Evolutionary conservation across 1,139 yeast species (phyloP).

Genomic region (Meyerozyma guilliermondii): DNA sequence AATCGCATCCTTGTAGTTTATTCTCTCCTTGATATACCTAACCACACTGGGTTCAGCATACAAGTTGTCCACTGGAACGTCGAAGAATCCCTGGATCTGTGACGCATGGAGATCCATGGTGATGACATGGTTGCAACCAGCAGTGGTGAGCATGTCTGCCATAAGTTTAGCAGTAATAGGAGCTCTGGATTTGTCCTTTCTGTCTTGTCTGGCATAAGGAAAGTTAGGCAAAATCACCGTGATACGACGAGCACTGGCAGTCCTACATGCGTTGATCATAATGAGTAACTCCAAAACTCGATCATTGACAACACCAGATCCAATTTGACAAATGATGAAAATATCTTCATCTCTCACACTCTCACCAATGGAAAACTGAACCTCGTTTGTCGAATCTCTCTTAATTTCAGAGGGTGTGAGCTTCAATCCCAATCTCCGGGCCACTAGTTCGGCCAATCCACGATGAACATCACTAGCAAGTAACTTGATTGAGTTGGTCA

Average conservation of each 20-base stretch:
- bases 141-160: conserved; percentile 92
- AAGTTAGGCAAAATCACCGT: conserved; percentile 94
- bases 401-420: conserved; percentile 58
- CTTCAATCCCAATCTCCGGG: conserved; percentile 56
- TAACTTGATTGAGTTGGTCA: conserved; percentile 80
- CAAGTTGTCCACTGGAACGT: conserved; percentile 92
- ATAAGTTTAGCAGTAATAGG: conserved; percentile 95
- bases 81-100: conserved; percentile 95
- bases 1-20: conserved; percentile 59
- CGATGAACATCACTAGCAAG: conserved; percentile 90
- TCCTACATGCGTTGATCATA: conserved; percentile 92
- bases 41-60: conserved; percentile 95
- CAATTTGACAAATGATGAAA: conserved; percentile 78
- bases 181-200: conserved; percentile 93
- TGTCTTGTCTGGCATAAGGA: conserved; percentile 96
- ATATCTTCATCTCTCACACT: conserved; percentile 96
- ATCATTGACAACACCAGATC: conserved; percentile 89
- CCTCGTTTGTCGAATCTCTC: conserved; percentile 67
- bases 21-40: conserved; percentile 74
- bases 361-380: conserved; percentile 80
- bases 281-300: conserved; percentile 80
- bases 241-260: conserved; percentile 91
- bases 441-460: conserved; percentile 74
- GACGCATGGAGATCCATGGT: conserved; percentile 98
- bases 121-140: conserved; percentile 95